A percentile compares a stretch with the other conserved stretches of the same genome.
Evolutionary conservation across 2,329 filamentous ascomycete species (phyloP).

Genomic region (Penicillium occitanis): DNA sequence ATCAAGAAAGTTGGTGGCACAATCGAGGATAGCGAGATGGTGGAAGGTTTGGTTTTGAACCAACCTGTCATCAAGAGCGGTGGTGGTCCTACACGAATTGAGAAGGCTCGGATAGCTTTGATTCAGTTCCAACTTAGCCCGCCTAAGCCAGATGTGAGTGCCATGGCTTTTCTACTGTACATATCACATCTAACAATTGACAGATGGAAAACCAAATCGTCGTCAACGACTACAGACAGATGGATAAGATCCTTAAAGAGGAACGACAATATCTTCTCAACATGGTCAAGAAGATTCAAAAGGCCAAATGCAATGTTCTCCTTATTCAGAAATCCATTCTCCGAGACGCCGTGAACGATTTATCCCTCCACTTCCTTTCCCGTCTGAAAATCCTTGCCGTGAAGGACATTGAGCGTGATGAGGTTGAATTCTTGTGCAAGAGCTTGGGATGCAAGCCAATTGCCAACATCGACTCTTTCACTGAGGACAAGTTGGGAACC

Average conservation of each 20-base stretch:
- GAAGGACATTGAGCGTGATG: conserved; percentile 97
- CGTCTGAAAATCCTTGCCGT: conserved; percentile 93
- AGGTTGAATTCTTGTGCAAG: conserved; percentile 99
- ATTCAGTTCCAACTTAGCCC: conserved; percentile 99
- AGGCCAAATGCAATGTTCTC: conserved; percentile 98
- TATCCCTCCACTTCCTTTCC: conserved; percentile 94
- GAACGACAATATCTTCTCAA: conserved; percentile 97
- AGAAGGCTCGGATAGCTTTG: conserved; percentile 94
- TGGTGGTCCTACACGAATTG: conserved; percentile 85
- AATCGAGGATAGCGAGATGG: conserved; percentile 96
- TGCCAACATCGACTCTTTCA: conserved; percentile 97
- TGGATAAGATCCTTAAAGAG: conserved; percentile 99
- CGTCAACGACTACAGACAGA: conserved; percentile 98
- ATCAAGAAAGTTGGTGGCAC: conserved; percentile 97
- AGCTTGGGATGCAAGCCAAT: conserved; percentile 98
- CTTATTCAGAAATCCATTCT: conserved; percentile 98
- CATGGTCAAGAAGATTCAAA: conserved; percentile 99
- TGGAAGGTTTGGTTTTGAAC: conserved; percentile 89
- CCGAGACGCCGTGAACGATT: conserved; percentile 94
- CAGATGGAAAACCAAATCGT: conserved; percentile 99
- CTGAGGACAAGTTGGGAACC: conserved; percentile 93
- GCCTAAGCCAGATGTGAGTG: conserved; percentile 86
- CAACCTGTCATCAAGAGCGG: conserved; percentile 93
- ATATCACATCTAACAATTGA: conserved; percentile 24
- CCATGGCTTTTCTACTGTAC: background rate